Evolutionary conservation across 805 yeast species (phyloP), one percentile per base, ranked within the genome.

Genomic region (Ogataea degrootiae): DNA sequence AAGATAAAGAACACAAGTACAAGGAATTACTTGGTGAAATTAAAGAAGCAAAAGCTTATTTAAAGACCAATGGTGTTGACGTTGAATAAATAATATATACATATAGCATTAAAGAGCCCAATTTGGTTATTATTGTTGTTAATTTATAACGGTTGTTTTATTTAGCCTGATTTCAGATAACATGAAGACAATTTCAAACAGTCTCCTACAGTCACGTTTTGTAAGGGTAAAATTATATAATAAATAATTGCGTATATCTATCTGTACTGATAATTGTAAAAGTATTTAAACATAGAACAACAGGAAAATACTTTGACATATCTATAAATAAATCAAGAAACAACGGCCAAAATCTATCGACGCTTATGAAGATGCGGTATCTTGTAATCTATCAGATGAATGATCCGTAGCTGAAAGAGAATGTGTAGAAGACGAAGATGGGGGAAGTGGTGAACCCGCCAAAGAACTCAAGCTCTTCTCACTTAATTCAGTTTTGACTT

Each of bases 1-100:
- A 83, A 54, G 87, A 83, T 69, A 83, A 84, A 65, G 82, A 81
- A 53, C 84, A 72, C 46, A 83, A 82, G 64, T 80, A 83, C 66
- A 58, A 70, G 53, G 89, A 83, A 61, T 74, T 83, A 58, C 69
- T 80, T 61, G 70, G 50, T 53, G 76, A 76, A 65, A 81, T 83
- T 54, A 77, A 71, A 40, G 83, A 79, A 62, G 90, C 90, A 51
- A 82, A 78, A 69, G 68, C 60, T 1, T 83, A 77, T 53, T 71
- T 83, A 60, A 73, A 71, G 55, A 56, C 69, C 47, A 75, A 82
- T 58, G 85, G 85, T 17, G 73, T 83, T 51, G 75, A 72, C 52
- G 72, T 80, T 50, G 76, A 71, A 37, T 68, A 60, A 48, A 5
- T 21, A 8, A 9, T 26, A 3, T 26, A 26, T 26, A 26, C 7